A percentile compares a stretch with the other conserved stretches of the same genome.
These are phyloP conservation scores for Camellia lanceoleosa DNA, from an alignment of 148 eudicot genomes.

Conservation along the genomic window DNA sequence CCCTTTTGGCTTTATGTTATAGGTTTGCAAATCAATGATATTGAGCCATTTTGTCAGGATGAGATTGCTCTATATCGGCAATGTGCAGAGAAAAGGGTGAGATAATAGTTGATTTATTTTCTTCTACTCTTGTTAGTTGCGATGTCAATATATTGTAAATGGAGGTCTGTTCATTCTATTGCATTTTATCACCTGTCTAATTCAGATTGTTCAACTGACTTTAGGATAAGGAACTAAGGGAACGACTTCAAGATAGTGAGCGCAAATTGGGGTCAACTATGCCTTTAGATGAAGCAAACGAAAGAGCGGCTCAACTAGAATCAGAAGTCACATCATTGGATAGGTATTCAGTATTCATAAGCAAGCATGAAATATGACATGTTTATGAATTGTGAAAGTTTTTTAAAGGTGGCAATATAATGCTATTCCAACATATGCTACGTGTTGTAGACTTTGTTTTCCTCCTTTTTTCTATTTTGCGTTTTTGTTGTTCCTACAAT, in stretches of 20 bases:
- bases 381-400: neutral
- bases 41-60: slow-evolving; percentile 98
- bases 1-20: slow-evolving; percentile 11
- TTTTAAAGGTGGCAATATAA: neutral
- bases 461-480: neutral
- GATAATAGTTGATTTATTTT: slow-evolving; percentile 23
- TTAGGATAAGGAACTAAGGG: slow-evolving; percentile 83
- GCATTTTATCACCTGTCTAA: slow-evolving; percentile 1
- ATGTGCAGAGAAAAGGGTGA: slow-evolving; percentile 90
- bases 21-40: slow-evolving; percentile 90
- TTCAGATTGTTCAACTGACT: slow-evolving; percentile 4
- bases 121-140: neutral
- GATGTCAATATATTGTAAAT: neutral
- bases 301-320: slow-evolving; percentile 72
- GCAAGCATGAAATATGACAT: neutral
- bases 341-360: slow-evolving; percentile 62
- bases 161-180: slow-evolving; percentile 4
- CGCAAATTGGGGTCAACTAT: slow-evolving; percentile 74
- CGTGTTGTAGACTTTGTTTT: neutral
- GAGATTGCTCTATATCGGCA: slow-evolving; percentile 79
- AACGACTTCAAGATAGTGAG: slow-evolving; percentile 90
- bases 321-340: slow-evolving; percentile 70
- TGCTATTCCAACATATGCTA: neutral
- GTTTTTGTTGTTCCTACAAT: neutral
- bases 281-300: slow-evolving; percentile 77